Evolutionary conservation across 257 asterid genomes (phyloP).

Genomic region (Datura wrightii): DNA sequence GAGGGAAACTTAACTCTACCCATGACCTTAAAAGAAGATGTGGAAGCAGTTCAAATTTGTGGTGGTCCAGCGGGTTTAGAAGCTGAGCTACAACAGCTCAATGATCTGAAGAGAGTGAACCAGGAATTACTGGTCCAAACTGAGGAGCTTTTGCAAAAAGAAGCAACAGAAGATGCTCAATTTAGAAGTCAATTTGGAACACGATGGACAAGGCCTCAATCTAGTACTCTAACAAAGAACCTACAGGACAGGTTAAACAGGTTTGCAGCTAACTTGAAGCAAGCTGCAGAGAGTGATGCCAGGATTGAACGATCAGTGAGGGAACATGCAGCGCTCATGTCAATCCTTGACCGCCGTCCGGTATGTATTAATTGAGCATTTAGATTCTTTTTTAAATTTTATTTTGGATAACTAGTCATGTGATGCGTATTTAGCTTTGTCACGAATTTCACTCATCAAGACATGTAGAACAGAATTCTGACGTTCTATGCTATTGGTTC

Average conservation of each 20-base stretch:
- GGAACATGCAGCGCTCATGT: slow-evolving; percentile 82
- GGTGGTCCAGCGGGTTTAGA: slow-evolving; percentile 95
- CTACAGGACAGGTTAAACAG: slow-evolving; percentile 84
- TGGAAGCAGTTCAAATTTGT: slow-evolving; percentile 92
- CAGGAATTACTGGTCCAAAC: slow-evolving; percentile 87
- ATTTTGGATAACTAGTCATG: slow-evolving; percentile 22
- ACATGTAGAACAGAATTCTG: not conserved
- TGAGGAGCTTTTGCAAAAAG: slow-evolving; percentile 94
- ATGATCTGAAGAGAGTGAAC: slow-evolving; percentile 91
- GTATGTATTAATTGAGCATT: slow-evolving; percentile 56
- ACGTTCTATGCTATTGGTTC: too few relatives aligned
- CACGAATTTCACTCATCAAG: not conserved
- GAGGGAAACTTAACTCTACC: slow-evolving; percentile 82
- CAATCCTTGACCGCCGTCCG: slow-evolving; percentile 86
- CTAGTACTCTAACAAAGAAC: slow-evolving; percentile 89
- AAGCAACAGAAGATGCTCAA: slow-evolving; percentile 85
- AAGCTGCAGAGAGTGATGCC: slow-evolving; percentile 94
- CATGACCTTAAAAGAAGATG: slow-evolving; percentile 71
- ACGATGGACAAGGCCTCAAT: slow-evolving; percentile 96
- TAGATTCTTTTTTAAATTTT: slow-evolving; percentile 18
- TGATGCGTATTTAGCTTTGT: not conserved
- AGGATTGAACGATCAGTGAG: slow-evolving; percentile 96
- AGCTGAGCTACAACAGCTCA: slow-evolving; percentile 87
- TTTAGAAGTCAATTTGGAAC: slow-evolving; percentile 94
- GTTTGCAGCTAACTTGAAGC: slow-evolving; percentile 92